phyloP scores from a whole-genome alignment of 31 red algal species.

The Porphyra umbilicalis region DNA sequence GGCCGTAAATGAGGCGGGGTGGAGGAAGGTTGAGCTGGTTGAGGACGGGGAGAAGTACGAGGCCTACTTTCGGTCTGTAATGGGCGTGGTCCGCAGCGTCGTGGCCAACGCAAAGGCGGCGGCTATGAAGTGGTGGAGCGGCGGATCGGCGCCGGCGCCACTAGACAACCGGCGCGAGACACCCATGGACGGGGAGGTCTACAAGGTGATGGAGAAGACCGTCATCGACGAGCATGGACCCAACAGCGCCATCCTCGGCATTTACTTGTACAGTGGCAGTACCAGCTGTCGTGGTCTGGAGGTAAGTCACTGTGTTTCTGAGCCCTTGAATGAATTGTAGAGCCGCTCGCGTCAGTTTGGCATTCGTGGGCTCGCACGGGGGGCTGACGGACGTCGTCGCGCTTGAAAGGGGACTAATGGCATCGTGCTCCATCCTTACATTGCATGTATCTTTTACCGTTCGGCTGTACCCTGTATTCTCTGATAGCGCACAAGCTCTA shows the following conservation, averaged over 20 bases:
- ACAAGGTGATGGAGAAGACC: not conserved
- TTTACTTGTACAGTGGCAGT: not conserved
- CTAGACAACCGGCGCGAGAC: not conserved
- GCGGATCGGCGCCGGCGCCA: too few relatives aligned
- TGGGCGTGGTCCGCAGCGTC: not conserved
- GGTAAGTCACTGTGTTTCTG: not conserved
- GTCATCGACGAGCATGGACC: not conserved
- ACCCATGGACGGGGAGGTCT: not conserved
- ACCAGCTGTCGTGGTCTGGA: not conserved
- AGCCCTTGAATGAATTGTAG: not conserved
- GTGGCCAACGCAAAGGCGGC: not conserved
- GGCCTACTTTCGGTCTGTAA: not conserved
- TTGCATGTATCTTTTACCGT: too few relatives aligned
- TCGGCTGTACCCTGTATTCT: not conserved
- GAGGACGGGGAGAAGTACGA: not conserved
- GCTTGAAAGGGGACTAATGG: not conserved
- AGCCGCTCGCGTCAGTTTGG: not conserved
- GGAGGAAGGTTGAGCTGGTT: not conserved
- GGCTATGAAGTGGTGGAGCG: not conserved
- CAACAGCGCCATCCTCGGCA: not conserved
- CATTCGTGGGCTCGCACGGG: not conserved
- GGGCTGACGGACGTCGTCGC: not conserved
- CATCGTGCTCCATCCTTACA: too few relatives aligned
- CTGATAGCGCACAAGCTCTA: not conserved
- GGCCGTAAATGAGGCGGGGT: not conserved